Base-by-base conservation (phyloP, 2,329 filamentous ascomycete genomes). In the Penicillium brevicompactum region DNA sequence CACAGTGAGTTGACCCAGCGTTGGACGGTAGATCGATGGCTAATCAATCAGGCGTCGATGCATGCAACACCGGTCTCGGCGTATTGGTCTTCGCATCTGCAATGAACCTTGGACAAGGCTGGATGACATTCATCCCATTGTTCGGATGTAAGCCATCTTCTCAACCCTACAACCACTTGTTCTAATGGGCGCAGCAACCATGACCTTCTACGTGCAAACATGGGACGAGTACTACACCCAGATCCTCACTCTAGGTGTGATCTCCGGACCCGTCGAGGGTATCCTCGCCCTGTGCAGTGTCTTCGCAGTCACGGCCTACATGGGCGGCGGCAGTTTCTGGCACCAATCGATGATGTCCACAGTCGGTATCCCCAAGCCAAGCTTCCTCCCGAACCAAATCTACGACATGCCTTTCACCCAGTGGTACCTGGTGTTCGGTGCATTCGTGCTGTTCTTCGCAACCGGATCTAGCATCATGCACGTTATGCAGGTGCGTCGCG, bases 161-260 rank as follows among this genome's bases (percentile, higher is more conserved):
- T 16, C 7, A 6, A n/a, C 31, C 9, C 16, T 3, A 27, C 10
- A 32, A 16, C 43, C 9, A n/a, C n/a, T 4, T 14, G 9, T 49
- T 48, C 53, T 67, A 44, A 64, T 47, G 22, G 42, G 11, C 32
- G 31, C 50, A 91, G 88, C 90, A 6, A 85, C 93, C 56, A 81
- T 95, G 67, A 97, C 94, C n/a, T 99, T 99, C 76, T 97, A 97
- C 74, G 89, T 97, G 41, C 94, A 97, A 74, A 97, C 94, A 32
- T 99, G 94, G 94, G 94, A 99, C 70, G 94, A 97, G 74, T 99
- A 97, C 77, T 93, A 97, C 78, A 99, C 94, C 49, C 92, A 97
- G 75, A 94, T 92, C 3, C 84, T 99, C 46, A 97, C 92, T 1
- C 84, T 99, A 5, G 94, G 94, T 56, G 79, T 97, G 59, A 83